These are phyloP conservation scores for Forsythia suspensa DNA, from an alignment of 257 asterid species.

Conservation along the genomic window DNA sequence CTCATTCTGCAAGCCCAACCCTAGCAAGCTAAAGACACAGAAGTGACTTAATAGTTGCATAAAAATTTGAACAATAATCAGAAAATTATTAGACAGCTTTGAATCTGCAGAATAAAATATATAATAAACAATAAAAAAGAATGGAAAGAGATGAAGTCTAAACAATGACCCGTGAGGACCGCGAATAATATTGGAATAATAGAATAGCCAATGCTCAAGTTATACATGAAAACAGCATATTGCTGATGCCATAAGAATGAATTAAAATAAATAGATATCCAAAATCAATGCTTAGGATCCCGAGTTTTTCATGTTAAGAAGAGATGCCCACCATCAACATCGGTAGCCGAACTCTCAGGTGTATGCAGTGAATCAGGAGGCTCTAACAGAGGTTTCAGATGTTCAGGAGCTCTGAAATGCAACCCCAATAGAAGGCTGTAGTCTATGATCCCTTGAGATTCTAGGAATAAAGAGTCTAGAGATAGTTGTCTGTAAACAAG, in stretches of 20 bases:
- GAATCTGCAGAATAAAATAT: not conserved
- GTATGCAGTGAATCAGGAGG: slow-evolving; percentile 53
- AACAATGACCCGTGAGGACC: not conserved
- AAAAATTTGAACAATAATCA: not conserved
- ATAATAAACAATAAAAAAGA: not conserved
- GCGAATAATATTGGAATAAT: not conserved
- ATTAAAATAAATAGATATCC: slow-evolving; percentile 7
- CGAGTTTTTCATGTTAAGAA: slow-evolving; percentile 15
- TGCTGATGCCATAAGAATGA: not conserved
- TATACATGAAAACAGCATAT: not conserved
- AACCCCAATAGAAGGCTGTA: slow-evolving; percentile 92
- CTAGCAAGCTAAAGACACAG: not conserved
- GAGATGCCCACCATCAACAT: slow-evolving; percentile 49
- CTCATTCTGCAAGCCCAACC: not conserved
- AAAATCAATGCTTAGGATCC: slow-evolving; percentile 3
- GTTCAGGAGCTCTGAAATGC: slow-evolving; percentile 97
- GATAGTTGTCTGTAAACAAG: slow-evolving; percentile 64
- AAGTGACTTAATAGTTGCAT: not conserved
- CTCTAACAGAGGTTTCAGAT: slow-evolving; percentile 63
- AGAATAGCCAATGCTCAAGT: slow-evolving; percentile 4
- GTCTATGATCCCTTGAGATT: slow-evolving; percentile 85
- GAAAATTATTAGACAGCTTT: not conserved
- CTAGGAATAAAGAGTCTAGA: slow-evolving; percentile 75
- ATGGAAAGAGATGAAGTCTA: not conserved
- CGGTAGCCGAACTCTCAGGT: slow-evolving; percentile 34